Conservation (phyloP, 225 moss, liverwort and hornwort species). For the Physcomitrium patens region DNA sequence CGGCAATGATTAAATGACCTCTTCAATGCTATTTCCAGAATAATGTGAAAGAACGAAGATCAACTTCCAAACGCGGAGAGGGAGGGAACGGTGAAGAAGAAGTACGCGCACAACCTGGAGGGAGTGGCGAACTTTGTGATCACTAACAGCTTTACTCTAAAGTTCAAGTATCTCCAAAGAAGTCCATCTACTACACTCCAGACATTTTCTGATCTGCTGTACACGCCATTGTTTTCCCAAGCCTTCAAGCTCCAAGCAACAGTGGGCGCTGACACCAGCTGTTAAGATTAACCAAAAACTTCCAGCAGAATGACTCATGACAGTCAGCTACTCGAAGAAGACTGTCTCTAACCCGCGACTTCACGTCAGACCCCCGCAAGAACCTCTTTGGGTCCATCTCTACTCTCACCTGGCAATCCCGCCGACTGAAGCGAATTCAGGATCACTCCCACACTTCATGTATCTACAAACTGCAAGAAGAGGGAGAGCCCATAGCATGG, state of each 20-base stretch:
- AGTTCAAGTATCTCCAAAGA: neutral
- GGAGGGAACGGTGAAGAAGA: neutral
- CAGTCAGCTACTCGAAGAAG: no score
- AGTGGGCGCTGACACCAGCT: neutral
- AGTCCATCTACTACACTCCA: slow-evolving; percentile 8
- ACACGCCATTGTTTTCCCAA: neutral
- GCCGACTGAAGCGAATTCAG: no score
- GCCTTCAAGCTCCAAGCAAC: neutral
- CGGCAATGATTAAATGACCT: neutral
- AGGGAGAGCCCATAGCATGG: no score
- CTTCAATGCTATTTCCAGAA: slow-evolving; percentile 6
- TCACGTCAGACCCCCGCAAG: no score
- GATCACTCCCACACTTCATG: no score
- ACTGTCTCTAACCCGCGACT: no score
- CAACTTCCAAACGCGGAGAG: neutral
- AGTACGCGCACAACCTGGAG: neutral
- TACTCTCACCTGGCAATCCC: no score
- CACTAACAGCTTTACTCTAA: neutral
- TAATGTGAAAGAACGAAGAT: neutral
- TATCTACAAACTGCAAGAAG: no score
- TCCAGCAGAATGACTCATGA: neutral
- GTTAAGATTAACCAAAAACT: neutral
- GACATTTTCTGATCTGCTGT: neutral
- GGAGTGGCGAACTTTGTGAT: neutral
- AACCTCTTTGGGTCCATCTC: no score